Evolutionary conservation across 768 basidiomycete species (phyloP).

Genomic region (Serendipita sp.): DNA sequence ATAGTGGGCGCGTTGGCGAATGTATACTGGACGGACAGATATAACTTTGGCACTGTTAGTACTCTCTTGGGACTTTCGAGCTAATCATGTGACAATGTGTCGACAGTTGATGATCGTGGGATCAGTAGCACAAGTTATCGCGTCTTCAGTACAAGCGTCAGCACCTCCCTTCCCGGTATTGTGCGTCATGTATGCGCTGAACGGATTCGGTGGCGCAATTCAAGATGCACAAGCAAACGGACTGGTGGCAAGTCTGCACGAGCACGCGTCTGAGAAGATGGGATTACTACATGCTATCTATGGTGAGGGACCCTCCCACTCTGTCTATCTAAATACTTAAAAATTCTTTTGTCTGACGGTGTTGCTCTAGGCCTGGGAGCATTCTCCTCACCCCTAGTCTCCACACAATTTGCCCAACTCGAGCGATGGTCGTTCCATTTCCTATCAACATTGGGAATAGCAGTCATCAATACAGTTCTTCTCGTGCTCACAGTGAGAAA

Average conservation of each 20-base stretch:
- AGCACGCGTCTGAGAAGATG: constrained; percentile 3
- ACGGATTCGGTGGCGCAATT: constrained; percentile 4
- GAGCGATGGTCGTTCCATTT: constrained; percentile 30
- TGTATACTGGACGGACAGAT: constrained; percentile 27
- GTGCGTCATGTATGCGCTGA: neutral
- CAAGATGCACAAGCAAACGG: neutral
- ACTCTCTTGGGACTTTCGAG: neutral
- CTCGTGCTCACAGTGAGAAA: neutral
- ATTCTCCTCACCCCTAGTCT: neutral
- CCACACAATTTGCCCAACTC: constrained; percentile 4
- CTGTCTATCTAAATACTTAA: neutral
- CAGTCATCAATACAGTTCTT: constrained; percentile 10
- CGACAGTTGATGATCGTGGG: constrained; percentile 26
- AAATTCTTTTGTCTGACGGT: neutral
- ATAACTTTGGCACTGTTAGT: constrained; percentile 33
- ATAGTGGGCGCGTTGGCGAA: constrained; percentile 31
- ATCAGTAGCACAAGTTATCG: constrained; percentile 13
- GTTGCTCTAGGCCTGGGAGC: neutral
- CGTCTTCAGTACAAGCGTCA: constrained; percentile 10
- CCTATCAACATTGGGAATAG: constrained; percentile 26
- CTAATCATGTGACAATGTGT: neutral
- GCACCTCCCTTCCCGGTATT: constrained; percentile 7
- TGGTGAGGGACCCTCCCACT: neutral
- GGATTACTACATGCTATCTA: constrained; percentile 7
- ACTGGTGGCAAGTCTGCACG: neutral